Percentiles rank a stretch among this genome's conserved stretches.
phyloP scores from a whole-genome alignment of 2,329 filamentous ascomycete species.

The Domatiomyces globalis region DNA sequence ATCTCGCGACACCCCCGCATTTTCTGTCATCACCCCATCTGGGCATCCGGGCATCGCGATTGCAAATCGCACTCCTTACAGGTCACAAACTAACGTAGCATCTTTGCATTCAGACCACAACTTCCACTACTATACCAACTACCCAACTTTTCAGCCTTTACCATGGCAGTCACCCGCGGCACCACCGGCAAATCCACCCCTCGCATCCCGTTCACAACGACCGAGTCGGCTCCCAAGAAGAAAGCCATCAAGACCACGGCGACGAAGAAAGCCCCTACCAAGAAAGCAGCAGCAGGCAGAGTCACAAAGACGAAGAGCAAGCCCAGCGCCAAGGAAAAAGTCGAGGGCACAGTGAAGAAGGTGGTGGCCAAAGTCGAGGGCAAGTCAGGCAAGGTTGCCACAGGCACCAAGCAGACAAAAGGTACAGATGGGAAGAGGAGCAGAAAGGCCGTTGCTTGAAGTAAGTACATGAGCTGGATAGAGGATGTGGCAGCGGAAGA shows the following conservation, averaged over 20 bases:
- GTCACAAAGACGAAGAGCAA: constrained; percentile 18
- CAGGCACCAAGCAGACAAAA: constrained; percentile 27
- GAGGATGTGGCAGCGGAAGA: not conserved
- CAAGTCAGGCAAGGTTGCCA: constrained; percentile 28
- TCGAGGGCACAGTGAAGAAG: constrained; percentile 22
- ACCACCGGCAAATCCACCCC: constrained; percentile 19
- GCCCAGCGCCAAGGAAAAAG: constrained; percentile 21
- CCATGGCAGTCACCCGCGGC: constrained; percentile 21
- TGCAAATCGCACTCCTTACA: not conserved
- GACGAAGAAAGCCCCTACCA: constrained; percentile 7
- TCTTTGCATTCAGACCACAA: not conserved
- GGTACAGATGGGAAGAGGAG: constrained; percentile 21
- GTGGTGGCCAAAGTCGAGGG: constrained; percentile 13
- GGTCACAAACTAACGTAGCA: too few species aligned
- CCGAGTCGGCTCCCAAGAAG: constrained; percentile 12
- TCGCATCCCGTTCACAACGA: constrained; percentile 14
- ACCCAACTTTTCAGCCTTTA: not conserved
- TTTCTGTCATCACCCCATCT: not conserved
- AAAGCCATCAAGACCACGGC: constrained; percentile 4
- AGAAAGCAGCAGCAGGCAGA: constrained; percentile 10
- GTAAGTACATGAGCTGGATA: not conserved
- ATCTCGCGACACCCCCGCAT: not conserved
- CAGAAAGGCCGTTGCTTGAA: not conserved
- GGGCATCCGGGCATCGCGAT: not conserved
- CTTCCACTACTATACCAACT: not conserved